Evolutionary conservation across 2,329 filamentous ascomycete genomes (phyloP), one percentile per base, ranked within the genome.

Genomic region (Samsoniella hepiali): DNA sequence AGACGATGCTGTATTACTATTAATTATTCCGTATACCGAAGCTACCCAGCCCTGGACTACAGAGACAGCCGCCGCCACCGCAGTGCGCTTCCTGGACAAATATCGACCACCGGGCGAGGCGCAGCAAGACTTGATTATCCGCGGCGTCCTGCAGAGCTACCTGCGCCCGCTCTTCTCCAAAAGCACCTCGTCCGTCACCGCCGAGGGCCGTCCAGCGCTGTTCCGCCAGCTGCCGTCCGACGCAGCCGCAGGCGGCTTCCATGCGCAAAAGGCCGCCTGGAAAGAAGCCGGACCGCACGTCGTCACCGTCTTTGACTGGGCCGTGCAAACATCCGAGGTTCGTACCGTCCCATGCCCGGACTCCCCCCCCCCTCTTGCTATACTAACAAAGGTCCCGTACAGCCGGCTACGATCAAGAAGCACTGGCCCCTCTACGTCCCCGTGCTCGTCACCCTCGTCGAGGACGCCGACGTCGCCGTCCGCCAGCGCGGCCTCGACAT

Each of bases 371-470:
- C 1, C 9, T 15, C 15, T 22, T 29, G 32, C 47, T 22, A 6
- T 54, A 27, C 34, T 47, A 36, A 63, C 10, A 44, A 54, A 2
- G 11, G 6, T 40, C 34, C 5, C 22, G 22, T 22, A 15, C 32
- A 64, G 63, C 36, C 49, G 6, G 10, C 42, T 3, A 64, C 63
- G 2, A 27, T 65, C 11, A 53, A 61, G 44, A 72, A 78, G 11
- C 77, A 87, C 68, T 94, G 90, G 88, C 85, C 86, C 3, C 76
- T 91, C 8, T 84, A 89, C 64, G 82, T 88, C 1, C 91, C 91
- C 1, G 86, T 89, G 0, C 77, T 94, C 3, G 79, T 94, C 5
- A 84, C 86, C 0, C 80, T 94, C 5, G 75, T 87, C 34, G 90
- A 93, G 71, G 88, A 91, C 68, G 71, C 81, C 15, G 79, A 84